A percentile compares a stretch with the other conserved stretches of the same genome.
Evolutionary conservation across 2,329 filamentous ascomycete species (phyloP).

Genomic region (Colletotrichum echinochloae): DNA sequence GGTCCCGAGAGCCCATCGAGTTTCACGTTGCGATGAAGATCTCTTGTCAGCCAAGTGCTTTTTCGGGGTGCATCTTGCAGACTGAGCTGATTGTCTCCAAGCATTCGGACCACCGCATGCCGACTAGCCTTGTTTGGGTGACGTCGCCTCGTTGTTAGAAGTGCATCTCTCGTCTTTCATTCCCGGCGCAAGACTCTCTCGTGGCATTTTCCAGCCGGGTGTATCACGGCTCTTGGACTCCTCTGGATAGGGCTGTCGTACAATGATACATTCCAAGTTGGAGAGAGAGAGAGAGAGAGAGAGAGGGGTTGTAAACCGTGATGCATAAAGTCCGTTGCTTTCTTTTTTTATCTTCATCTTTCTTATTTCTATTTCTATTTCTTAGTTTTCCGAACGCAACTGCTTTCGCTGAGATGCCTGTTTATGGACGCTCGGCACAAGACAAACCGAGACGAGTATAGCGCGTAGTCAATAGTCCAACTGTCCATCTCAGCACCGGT

Average conservation of each 20-base stretch:
- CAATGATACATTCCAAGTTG: background rate
- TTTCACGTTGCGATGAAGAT: conserved; percentile 18
- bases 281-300: background rate
- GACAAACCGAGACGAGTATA: background rate
- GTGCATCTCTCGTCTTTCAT: conserved; percentile 20
- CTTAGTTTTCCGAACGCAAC: background rate
- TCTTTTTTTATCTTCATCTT: no score
- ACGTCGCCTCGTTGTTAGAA: conserved; percentile 5
- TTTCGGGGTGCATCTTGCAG: background rate
- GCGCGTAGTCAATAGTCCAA: background rate
- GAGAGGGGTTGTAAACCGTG: background rate
- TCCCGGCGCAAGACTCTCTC: background rate
- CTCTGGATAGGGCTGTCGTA: background rate
- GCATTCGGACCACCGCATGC: conserved; percentile 42
- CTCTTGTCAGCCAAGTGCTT: background rate
- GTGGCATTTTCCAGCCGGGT: background rate
- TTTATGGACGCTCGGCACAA: background rate
- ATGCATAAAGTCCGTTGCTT: background rate
- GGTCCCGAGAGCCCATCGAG: background rate
- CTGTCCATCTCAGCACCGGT: background rate
- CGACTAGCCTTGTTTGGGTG: conserved; percentile 12
- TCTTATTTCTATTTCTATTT: no score
- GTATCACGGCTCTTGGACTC: background rate
- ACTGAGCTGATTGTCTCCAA: conserved; percentile 13
- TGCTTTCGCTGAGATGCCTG: background rate